Percentiles rank a stretch among this genome's conserved stretches.
phyloP scores from a whole-genome alignment of 176 grass and related monocot genomes.

The Cymbopogon citratus region DNA sequence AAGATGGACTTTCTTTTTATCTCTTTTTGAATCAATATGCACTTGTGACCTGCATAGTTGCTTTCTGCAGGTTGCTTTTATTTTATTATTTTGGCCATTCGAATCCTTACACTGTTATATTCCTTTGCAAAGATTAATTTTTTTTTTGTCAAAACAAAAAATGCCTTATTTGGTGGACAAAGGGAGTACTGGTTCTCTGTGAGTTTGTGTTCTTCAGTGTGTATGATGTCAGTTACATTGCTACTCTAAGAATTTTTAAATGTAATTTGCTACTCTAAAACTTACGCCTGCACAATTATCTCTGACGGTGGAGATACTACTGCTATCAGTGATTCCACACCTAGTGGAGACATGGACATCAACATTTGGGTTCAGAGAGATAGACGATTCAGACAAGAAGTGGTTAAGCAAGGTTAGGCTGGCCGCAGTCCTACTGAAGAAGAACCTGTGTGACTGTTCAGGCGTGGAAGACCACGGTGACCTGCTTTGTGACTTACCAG shows the following conservation, averaged over 20 bases:
- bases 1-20: slow-evolving; percentile 7
- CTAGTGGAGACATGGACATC: slow-evolving; percentile 63
- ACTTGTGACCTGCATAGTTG: background rate
- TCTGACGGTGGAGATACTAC: slow-evolving; percentile 58
- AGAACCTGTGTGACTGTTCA: slow-evolving; percentile 33
- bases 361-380: slow-evolving; percentile 53
- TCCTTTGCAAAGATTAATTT: background rate
- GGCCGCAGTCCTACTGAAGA: slow-evolving; percentile 55
- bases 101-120: slow-evolving; percentile 11
- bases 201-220: background rate
- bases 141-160: background rate
- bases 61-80: background rate
- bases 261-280: background rate
- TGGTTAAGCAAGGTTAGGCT: slow-evolving; percentile 56
- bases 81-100: slow-evolving; percentile 20
- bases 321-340: slow-evolving; percentile 64
- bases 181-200: background rate
- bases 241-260: background rate
- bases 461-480: slow-evolving; percentile 21
- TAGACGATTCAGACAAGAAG: no score
- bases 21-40: slow-evolving; percentile 4
- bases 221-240: background rate
- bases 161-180: background rate
- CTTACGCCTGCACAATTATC: background rate
- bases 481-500: no score